Base-by-base conservation (phyloP, 176 grass and related monocot genomes). In the Stipa capillata region DNA sequence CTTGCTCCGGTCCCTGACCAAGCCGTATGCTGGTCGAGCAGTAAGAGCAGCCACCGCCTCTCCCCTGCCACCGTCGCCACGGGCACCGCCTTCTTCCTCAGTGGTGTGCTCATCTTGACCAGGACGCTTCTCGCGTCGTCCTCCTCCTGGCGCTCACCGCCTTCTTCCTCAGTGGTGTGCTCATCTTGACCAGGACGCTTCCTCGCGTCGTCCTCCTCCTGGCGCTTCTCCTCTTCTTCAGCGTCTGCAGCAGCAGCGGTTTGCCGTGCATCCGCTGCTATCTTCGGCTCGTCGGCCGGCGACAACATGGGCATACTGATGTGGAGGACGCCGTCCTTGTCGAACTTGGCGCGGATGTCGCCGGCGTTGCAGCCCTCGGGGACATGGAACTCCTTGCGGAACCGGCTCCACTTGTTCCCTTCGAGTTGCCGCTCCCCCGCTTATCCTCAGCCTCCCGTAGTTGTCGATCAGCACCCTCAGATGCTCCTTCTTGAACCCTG, bases 401-500 rank as follows among this genome's bases (percentile, higher is more conserved):
- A 91, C 4, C 85, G 76, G 55, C 40, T 63, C 85, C 89, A 85
- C 28, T 16, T 63, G 37, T 29, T 44, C 76, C 64, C 58, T 29
- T 44, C 45, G 14, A 78, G 4, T 35, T 37, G 80, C 1, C 77
- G 64, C 81, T 84, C 63, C 41, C n/a, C 85, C 89, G 45, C 48
- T 58, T 0, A 91, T 3, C 43, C 21, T 58, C 49, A 91, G 48
- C 55, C 16, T 76, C 4, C 81, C 71, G 31, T 18, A 29, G 0
- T 33, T 73, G 81, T 91, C 71, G 14, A 64, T 67, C 50, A 58
- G 63, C 65, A 82, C 85, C 56, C 27, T 77, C 15, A 91, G 76
- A 18, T 91, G 76, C 33, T 84, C 89, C 71, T 84, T 81, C 45
- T 57, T 77, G 77, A 87, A 91, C 34, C 81, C 85, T 87, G 72